Evolutionary conservation across 1,139 yeast genomes (phyloP), one percentile per base, ranked within the genome.

Genomic region (Meyerozyma athensensis): DNA sequence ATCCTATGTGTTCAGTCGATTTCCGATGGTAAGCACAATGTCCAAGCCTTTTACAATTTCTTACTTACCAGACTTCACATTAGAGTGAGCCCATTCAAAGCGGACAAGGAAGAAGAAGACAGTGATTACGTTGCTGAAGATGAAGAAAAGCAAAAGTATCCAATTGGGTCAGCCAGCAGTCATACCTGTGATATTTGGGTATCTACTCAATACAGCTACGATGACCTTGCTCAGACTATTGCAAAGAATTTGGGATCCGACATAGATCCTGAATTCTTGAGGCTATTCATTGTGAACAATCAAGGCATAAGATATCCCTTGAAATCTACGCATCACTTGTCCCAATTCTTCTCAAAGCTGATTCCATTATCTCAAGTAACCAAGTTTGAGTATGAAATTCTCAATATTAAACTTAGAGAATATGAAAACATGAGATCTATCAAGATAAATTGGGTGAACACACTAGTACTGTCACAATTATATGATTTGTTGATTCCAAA

Each of bases 361-460:
- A 65, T 65, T 45, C 71, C 72, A 35, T 76, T 65, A 41, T 72
- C 67, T 43, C 74, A 63, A 41, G 61, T 56, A 37, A 62, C 61
- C 56, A 66, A 72, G 8, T 73, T 82, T 48, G 86, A 80, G 48
- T 92, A 85, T 55, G 96, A 90, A 52, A 62, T 84, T 1, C 70
- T 94, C 50, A 82, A 79, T 32, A 80, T 89, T 35, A 79, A 90
- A 5, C 64, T 92, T 43, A 72, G 67, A 26, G 95, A 89, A 44
- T 74, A 83, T 49, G 98, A 94, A 58, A 79, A 75, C 46, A 76
- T 87, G 78, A 77, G 78, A 43, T 61, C 77, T 7, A 62, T 90
- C 28, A 77, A 73, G 42, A 66, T 84, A 19, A 69, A 68, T 42
- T 84, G 90, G 89, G 59, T 83, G 20, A 73, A 74, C 2, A 72